Evolutionary conservation across 495 filamentous ascomycete species (phyloP).

Genomic region (Penicillium cataractarum): DNA sequence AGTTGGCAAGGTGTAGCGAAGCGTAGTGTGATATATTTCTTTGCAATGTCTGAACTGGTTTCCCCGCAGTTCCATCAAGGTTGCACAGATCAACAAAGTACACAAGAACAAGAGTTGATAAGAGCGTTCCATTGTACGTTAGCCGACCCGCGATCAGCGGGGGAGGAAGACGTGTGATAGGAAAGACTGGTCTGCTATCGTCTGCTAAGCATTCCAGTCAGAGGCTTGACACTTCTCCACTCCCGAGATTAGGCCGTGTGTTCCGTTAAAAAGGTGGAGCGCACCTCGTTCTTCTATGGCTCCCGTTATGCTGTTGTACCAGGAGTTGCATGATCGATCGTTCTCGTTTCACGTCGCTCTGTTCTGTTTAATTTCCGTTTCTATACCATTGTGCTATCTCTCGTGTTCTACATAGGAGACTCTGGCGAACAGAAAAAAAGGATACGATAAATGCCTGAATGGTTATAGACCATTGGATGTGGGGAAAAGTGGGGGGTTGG

Average conservation of each 20-base stretch:
- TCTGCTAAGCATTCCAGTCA: neutral
- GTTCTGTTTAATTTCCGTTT: neutral
- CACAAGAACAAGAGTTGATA: neutral
- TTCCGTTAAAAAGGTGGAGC: no score
- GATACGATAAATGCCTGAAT: no score
- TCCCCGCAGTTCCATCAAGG: neutral
- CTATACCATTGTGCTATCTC: no score
- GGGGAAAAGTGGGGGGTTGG: neutral
- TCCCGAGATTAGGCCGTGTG: neutral
- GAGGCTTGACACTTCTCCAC: neutral
- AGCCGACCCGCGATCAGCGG: neutral
- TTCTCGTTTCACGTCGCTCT: neutral
- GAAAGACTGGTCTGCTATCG: neutral
- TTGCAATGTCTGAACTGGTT: neutral
- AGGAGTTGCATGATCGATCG: neutral
- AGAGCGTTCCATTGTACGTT: neutral
- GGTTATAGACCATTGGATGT: neutral
- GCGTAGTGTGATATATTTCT: neutral
- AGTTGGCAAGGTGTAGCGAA: no score
- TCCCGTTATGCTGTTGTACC: neutral
- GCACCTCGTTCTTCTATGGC: neutral
- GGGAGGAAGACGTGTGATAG: neutral
- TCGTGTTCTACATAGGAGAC: no score
- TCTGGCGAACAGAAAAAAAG: no score
- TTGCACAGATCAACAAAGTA: neutral